Evolutionary conservation across 805 yeast species (phyloP).

Genomic region (Saccharomycopsis sp.): DNA sequence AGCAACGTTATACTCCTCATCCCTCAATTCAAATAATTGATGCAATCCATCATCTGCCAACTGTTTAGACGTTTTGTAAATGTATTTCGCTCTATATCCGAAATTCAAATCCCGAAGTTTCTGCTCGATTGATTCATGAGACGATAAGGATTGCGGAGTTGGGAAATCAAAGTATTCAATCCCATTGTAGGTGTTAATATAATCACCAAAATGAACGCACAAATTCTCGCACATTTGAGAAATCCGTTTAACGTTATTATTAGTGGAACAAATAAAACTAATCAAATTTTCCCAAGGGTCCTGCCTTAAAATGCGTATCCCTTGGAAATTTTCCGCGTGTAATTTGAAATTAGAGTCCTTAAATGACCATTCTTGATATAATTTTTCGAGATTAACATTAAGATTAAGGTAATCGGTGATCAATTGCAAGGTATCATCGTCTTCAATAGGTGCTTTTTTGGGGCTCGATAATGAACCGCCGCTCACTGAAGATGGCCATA

Average conservation of each 20-base stretch:
- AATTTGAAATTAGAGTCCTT: constrained; percentile 45
- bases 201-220: constrained; percentile 62
- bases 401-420: constrained; percentile 68
- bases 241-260: constrained; percentile 89
- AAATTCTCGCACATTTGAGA: constrained; percentile 85
- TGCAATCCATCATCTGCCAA: constrained; percentile 32
- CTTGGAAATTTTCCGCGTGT: constrained; percentile 39
- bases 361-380: constrained; percentile 57
- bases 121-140: constrained; percentile 35
- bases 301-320: constrained; percentile 80
- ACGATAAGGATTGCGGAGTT: constrained; percentile 43
- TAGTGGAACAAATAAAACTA: constrained; percentile 91
- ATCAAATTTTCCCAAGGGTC: constrained; percentile 96
- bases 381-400: constrained; percentile 41
- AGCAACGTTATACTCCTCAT: constrained; percentile 41
- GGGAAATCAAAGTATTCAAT: constrained; percentile 70
- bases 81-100: constrained; percentile 90
- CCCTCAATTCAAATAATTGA: constrained; percentile 36
- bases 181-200: constrained; percentile 47
- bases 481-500: constrained; percentile 25
- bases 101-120: constrained; percentile 46
- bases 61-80: constrained; percentile 64
- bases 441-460: constrained; percentile 11
- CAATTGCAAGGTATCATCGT: constrained; percentile 35
- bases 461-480: neutral